Conservation (phyloP, 139 green algal species). For the Chlorella sp. region DNA sequence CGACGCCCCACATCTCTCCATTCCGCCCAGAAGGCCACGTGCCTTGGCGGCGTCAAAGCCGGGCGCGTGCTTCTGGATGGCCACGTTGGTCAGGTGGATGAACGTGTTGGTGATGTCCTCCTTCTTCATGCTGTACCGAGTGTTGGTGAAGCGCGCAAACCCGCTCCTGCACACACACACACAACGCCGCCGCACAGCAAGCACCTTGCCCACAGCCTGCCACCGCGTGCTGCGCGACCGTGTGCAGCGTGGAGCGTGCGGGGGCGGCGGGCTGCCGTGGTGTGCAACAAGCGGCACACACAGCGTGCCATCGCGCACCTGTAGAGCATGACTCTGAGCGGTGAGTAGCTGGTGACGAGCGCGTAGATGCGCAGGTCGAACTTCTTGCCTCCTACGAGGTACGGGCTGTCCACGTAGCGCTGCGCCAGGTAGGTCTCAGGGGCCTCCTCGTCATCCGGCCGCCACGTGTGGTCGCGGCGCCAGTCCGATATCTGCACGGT, state of each 20-base stretch:
- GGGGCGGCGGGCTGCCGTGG: too few relatives aligned
- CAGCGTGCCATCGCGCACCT: slow-evolving; percentile 19
- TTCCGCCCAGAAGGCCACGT: too few relatives aligned
- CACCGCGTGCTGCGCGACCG: too few relatives aligned
- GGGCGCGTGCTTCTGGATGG: slow-evolving; percentile 62
- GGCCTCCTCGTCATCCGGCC: slow-evolving; percentile 39
- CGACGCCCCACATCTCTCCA: too few relatives aligned
- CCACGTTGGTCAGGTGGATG: slow-evolving; percentile 80
- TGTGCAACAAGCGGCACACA: too few relatives aligned
- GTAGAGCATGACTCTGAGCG: slow-evolving; percentile 58
- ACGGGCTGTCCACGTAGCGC: slow-evolving; percentile 42
- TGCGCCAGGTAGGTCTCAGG: slow-evolving; percentile 73
- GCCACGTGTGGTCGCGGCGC: slow-evolving; percentile 45
- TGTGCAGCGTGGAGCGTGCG: too few relatives aligned
- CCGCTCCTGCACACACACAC: slow-evolving; percentile 34
- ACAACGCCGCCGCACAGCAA: too few relatives aligned
- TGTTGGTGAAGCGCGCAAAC: slow-evolving; percentile 74
- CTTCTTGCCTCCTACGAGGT: slow-evolving; percentile 60
- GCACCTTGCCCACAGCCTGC: too few relatives aligned
- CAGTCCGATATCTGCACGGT: slow-evolving; percentile 52
- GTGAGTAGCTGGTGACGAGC: slow-evolving; percentile 62
- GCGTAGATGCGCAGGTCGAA: slow-evolving; percentile 86
- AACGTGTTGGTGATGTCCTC: slow-evolving; percentile 66
- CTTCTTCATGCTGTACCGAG: slow-evolving; percentile 42
- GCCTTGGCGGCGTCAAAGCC: slow-evolving; percentile 30